Evolutionary conservation across 2,329 filamentous ascomycete genomes (phyloP), one percentile per base, ranked within the genome.

Genomic region (Passalora sequoiae): DNA sequence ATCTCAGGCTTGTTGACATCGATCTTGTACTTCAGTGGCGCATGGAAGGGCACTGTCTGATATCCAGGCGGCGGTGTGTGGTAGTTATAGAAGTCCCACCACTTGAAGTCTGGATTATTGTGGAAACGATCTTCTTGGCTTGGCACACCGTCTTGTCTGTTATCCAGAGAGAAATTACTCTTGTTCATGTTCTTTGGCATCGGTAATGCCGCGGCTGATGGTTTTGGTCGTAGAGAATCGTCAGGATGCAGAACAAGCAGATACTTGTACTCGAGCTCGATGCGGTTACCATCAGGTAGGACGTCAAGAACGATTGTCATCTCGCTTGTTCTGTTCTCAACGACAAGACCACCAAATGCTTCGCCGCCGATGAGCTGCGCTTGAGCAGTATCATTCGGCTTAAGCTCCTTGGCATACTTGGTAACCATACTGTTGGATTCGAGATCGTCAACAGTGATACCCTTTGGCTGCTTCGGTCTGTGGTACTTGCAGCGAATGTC

Each of bases 401-500:
- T 78, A 45, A 95, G 71, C 1, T 75, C 75, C 40, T 75, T 75
- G 1, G 87, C 88, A 31, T 81, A 83, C 44, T 80, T 75, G 39
- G 76, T 75, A 43, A 92, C 77, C 49, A 81, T 78, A 43, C 78
- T 71, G 61, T 85, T 83, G 40, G 77, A 75, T 57, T 92, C 89
- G 49, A 92, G 69, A 1, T 73, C 69, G 42, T 86, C 79, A 6
- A 57, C 40, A 16, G 60, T 61, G 21, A 59, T 17, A 53, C 84
- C 86, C 67, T 84, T 87, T 50, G 88, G 82, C 58, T 92, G 82
- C 70, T 92, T 94, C 10, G 85, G 81, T 38, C 92, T 80, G 65
- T 98, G 92, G 68, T 94, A 95, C 47, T 89, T 86, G 69, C 92
- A 98, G 56, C 86, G 88, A 63, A 97, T 89, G 60, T 95, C 88